These are phyloP conservation scores for Exutisphaerella laricina DNA, from an alignment of 2,329 filamentous ascomycete species.

Conservation along the genomic window DNA sequence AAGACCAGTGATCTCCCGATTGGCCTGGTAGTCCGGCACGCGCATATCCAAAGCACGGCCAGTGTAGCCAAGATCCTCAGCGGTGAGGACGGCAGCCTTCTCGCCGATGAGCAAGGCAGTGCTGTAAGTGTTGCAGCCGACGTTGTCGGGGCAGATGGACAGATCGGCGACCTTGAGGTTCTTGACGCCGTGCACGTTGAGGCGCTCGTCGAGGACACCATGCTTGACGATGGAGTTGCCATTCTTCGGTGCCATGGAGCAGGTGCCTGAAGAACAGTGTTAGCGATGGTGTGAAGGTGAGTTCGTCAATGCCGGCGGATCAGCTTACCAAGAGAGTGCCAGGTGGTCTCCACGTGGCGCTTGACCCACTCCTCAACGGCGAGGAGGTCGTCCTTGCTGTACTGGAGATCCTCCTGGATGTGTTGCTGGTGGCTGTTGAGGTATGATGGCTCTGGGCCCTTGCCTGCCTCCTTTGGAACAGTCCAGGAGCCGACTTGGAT, in stretches of 20 bases:
- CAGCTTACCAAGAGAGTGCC: conserved; percentile 52
- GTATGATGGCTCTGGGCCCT: conserved; percentile 43
- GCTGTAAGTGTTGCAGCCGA: conserved; percentile 58
- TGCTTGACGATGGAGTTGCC: conserved; percentile 78
- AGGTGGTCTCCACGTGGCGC: conserved; percentile 69
- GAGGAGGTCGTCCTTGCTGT: conserved; percentile 57
- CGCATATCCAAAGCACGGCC: conserved; percentile 72
- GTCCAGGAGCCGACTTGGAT: conserved; percentile 57
- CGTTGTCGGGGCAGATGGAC: conserved; percentile 72
- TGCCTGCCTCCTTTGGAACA: conserved; percentile 42
- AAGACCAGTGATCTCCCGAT: conserved; percentile 40
- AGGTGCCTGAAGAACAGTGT: conserved; percentile 47
- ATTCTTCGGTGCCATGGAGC: conserved; percentile 69
- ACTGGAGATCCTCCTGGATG: conserved; percentile 59
- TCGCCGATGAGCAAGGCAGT: conserved; percentile 71
- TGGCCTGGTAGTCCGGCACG: conserved; percentile 49
- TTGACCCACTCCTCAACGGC: conserved; percentile 60
- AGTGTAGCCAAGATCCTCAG: conserved; percentile 68
- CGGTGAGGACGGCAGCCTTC: conserved; percentile 64
- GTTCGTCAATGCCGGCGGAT: background rate
- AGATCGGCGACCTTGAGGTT: conserved; percentile 72
- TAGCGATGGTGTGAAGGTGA: background rate
- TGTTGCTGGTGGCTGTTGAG: conserved; percentile 61
- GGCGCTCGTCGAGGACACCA: conserved; percentile 68
- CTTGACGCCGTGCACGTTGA: conserved; percentile 73